phyloP scores from a whole-genome alignment of 2,329 filamentous ascomycete species.

The Elsinoe arachidis region DNA sequence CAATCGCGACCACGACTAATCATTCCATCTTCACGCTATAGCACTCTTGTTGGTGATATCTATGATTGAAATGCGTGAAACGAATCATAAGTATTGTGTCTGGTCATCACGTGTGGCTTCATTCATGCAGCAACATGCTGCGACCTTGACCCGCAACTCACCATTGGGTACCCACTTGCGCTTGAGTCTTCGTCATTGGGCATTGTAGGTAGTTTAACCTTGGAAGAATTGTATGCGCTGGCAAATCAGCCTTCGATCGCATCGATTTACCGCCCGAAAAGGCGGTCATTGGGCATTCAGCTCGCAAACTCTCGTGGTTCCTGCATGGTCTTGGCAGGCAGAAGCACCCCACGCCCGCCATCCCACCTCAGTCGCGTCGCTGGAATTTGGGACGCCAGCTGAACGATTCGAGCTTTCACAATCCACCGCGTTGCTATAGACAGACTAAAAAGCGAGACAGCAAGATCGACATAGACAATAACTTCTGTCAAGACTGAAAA shows the following conservation, averaged over 20 bases:
- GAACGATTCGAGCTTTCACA: not conserved
- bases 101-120: not conserved
- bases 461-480: not conserved
- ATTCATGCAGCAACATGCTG: not conserved
- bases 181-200: slow-evolving; percentile 8
- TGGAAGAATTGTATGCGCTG: not conserved
- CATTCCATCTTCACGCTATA: no score
- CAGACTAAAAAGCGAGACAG: not conserved
- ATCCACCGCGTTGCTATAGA: not conserved
- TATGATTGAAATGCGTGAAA: no score
- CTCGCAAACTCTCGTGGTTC: not conserved
- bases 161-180: slow-evolving; percentile 3
- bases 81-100: not conserved
- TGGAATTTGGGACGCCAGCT: slow-evolving; percentile 5
- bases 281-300: slow-evolving; percentile 9
- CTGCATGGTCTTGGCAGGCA: slow-evolving; percentile 7
- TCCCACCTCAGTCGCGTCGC: not conserved
- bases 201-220: slow-evolving; percentile 14
- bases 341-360: not conserved
- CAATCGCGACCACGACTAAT: no score
- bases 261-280: not conserved
- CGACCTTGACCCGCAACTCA: not conserved
- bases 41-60: no score
- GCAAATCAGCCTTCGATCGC: slow-evolving; percentile 8
- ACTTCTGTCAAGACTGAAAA: not conserved